Evolutionary conservation across 1,139 yeast species (phyloP), one percentile per base, ranked within the genome.

Genomic region (Hansenula sp.): DNA sequence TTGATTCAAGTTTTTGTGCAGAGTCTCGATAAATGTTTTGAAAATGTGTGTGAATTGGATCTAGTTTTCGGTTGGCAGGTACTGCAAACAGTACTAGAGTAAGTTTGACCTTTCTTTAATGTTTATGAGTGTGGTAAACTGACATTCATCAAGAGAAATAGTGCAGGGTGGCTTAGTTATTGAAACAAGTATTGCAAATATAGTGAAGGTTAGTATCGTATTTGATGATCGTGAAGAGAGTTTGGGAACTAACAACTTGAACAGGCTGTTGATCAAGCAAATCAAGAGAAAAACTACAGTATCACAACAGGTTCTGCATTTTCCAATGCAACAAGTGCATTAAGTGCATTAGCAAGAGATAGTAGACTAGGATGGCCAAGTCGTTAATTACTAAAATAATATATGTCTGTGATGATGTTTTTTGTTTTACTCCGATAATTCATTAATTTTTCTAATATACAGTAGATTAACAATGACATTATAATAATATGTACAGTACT

Each of bases 151-250:
- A 28, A 54, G 58, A 36, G 98, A 94, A 58, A 86, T 93, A 35
- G 85, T 93, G 1, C 99, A 93, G 61, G 99, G 98, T 27, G 99
- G 99, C 0, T 84, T 94, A 95, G 99, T 93, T n/a, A 88, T 94
- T 33, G 99, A 93, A 62, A 91, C 99, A 1, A 89, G 84, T 56
- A 88, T 90, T 25, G 64, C 70, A 34, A 78, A 87, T 50, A 90
- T 93, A 33, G 96, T 91, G 6, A 52, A 48, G 9, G 58, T 52
- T 29, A 43, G 56, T 51, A 8, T 11, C 25, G n/a, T n/a, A n/a
- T n/a, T n/a, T n/a, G n/a, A n/a, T n/a, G n/a, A n/a, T n/a, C n/a
- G n/a, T n/a, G n/a, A n/a, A n/a, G n/a, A n/a, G n/a, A n/a, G n/a
- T n/a, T n/a, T n/a, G n/a, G n/a, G n/a, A n/a, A 40, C 36, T 40